Evolutionary conservation across 805 yeast species (phyloP).

Genomic region (Candida golubevii): DNA sequence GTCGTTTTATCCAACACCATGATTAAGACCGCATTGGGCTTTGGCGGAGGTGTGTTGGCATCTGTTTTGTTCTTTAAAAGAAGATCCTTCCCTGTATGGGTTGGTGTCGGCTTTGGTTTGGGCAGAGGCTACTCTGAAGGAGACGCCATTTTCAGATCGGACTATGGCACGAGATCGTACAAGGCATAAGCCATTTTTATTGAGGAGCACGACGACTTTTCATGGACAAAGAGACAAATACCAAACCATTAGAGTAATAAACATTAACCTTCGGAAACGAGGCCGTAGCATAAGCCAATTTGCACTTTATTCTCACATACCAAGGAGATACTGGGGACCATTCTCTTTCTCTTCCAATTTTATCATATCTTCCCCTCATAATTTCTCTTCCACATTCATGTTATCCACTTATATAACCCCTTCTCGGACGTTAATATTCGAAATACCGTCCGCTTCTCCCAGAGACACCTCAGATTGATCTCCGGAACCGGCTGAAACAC

Average conservation of each 20-base stretch:
- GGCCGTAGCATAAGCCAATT: too few species aligned
- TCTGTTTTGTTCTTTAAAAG: conserved; percentile 88
- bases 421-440: too few species aligned
- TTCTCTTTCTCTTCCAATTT: too few species aligned
- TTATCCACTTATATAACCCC: too few species aligned
- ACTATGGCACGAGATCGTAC: conserved; percentile 70
- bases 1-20: conserved; percentile 89
- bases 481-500: too few species aligned
- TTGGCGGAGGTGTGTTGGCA: conserved; percentile 93
- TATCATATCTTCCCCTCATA: too few species aligned
- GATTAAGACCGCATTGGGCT: conserved; percentile 93
- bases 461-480: too few species aligned
- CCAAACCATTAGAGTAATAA: conserved; percentile 6
- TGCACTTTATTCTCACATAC: too few species aligned
- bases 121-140: conserved; percentile 99
- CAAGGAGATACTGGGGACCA: too few species aligned
- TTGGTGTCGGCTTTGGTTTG: conserved; percentile 94
- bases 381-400: too few species aligned
- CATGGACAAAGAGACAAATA: not conserved
- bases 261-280: not conserved
- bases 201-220: not conserved
- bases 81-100: conserved; percentile 96
- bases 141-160: conserved; percentile 88
- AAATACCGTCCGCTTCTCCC: too few species aligned
- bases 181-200: conserved; percentile 44